A percentile compares a stretch with the other conserved stretches of the same genome.
phyloP scores from a whole-genome alignment of 148 eudicot genomes.

The Dysphania ambrosioides region DNA sequence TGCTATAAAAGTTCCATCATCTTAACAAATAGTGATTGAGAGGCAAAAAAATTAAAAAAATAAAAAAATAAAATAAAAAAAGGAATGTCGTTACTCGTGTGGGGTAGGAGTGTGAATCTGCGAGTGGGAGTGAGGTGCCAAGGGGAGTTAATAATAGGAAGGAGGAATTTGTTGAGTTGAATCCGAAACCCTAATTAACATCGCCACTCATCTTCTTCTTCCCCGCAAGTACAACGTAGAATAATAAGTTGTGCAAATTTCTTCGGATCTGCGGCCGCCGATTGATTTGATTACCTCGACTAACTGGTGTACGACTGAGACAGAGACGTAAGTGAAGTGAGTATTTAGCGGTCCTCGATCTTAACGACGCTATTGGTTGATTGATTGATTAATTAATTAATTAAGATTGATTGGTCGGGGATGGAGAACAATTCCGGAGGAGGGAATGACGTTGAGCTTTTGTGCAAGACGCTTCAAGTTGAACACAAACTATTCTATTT shows the following conservation, averaged over 20 bases:
- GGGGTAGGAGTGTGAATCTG: slow-evolving; percentile 7
- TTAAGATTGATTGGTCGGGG: neutral
- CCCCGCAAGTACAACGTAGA: too few relatives aligned
- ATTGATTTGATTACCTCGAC: neutral
- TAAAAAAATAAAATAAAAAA: too few relatives aligned
- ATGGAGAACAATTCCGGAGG: slow-evolving; percentile 67
- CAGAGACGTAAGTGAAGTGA: too few relatives aligned
- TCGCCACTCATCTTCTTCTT: neutral
- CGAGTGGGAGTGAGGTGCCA: too few relatives aligned
- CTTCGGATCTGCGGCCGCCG: slow-evolving; percentile 6
- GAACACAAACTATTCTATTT: slow-evolving; percentile 95
- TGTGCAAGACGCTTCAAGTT: slow-evolving; percentile 89
- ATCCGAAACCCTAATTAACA: slow-evolving; percentile 1
- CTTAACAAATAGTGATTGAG: too few relatives aligned
- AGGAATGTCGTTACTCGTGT: too few relatives aligned
- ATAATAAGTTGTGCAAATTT: too few relatives aligned
- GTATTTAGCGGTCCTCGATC: too few relatives aligned
- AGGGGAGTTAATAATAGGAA: neutral
- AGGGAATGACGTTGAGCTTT: slow-evolving; percentile 72
- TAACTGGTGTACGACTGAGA: too few relatives aligned
- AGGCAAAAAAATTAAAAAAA: too few relatives aligned
- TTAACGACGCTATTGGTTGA: neutral
- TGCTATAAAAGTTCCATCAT: too few relatives aligned
- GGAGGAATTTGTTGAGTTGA: neutral
- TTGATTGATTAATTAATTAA: neutral